Evolutionary conservation across 495 filamentous ascomycete species (phyloP).

Genomic region (Bathelium albidoporum): DNA sequence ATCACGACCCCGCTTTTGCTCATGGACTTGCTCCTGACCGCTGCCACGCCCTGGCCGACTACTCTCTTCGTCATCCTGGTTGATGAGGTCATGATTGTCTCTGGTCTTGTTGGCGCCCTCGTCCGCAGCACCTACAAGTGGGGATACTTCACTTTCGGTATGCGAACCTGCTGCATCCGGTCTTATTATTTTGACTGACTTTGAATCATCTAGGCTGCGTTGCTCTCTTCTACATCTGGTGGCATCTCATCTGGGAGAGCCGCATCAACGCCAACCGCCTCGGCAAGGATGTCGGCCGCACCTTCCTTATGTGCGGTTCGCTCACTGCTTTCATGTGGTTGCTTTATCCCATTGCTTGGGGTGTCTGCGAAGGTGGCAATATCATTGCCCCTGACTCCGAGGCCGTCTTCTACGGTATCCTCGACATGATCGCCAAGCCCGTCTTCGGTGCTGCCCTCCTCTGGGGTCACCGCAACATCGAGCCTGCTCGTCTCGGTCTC

Average conservation of each 20-base stretch:
- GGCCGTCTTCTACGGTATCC: conserved; percentile 58
- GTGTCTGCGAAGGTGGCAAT: conserved; percentile 58
- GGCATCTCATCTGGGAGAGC: conserved; percentile 42
- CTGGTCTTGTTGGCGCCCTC: conserved; percentile 52
- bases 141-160: conserved; percentile 55
- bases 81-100: conserved; percentile 52
- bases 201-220: conserved; percentile 29
- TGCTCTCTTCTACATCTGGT: conserved; percentile 49
- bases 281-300: conserved; percentile 38
- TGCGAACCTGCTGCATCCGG: background rate
- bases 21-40: conserved; percentile 51
- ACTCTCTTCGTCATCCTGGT: conserved; percentile 53
- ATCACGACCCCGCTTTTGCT: conserved; percentile 45
- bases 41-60: conserved; percentile 53
- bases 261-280: conserved; percentile 43
- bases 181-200: background rate
- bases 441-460: conserved; percentile 42
- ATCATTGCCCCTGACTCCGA: conserved; percentile 52
- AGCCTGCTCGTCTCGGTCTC: conserved; percentile 40
- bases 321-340: conserved; percentile 48
- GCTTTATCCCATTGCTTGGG: conserved; percentile 62
- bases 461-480: conserved; percentile 45
- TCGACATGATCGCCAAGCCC: conserved; percentile 53
- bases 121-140: conserved; percentile 50
- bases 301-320: conserved; percentile 43